Base-by-base conservation (phyloP, 2,329 filamentous ascomycete species). In the Fusarium nisikadoi region DNA sequence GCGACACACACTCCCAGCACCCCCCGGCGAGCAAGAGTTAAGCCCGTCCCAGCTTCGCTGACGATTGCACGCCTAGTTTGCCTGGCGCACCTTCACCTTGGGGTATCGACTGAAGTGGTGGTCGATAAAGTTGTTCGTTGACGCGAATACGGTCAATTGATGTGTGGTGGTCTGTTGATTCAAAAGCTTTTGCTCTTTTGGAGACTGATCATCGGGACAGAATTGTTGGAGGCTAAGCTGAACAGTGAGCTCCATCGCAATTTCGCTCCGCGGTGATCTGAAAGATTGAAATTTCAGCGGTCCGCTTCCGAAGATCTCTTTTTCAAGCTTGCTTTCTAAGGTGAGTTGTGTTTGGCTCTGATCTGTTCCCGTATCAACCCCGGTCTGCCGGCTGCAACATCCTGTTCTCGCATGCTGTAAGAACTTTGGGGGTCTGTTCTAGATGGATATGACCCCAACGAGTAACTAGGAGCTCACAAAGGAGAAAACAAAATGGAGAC, bases 401-500 rank as follows among this genome's bases (percentile, higher is more conserved):
- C 20, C 25, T 35, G 29, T 27, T 41, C 41, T 58, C 27, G 19
- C 56, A 52, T 33, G 43, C 25, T 53, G 42, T 31, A 45, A 62
- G 56, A 42, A 33, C 17, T 41, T 56, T 49, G 23, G 38, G 42
- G 27, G 53, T 14, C 42, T 45, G 42, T 33, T 35, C 65, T 31
- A 46, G 62, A 62, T 33, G 55, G 50, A 47, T 62, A 68, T 62
- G 66, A 53, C 47, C 46, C 59, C 47, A 53, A 54, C 54, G 33
- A 56, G 55, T 41, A 29, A 38, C 54, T 58, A 52, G 55, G 59
- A 68, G 53, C 39, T 73, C 64, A 53, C 52, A 73, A 71, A 68
- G 36, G 67, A 62, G 72, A 68, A 65, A 72, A 68, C 64, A 74
- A 74, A 63, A 72, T 68, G 73, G 73, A 72, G 73, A 76, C 74